Evolutionary conservation across 805 yeast genomes (phyloP).

Genomic region (Schwanniomyces occidentalis): DNA sequence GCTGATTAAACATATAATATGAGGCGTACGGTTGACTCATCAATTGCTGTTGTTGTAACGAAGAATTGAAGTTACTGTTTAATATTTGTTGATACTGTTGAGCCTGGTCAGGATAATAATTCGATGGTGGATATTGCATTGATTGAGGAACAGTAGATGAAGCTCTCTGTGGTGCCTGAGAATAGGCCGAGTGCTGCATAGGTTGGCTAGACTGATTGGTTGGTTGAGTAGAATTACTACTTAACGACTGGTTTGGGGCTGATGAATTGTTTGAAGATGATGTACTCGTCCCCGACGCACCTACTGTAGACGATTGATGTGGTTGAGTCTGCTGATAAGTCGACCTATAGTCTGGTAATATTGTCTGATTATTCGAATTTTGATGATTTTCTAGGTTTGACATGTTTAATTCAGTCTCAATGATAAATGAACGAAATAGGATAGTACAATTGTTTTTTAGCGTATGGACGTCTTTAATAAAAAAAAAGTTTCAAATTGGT

Average conservation of each 20-base stretch:
- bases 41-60: constrained; percentile 8
- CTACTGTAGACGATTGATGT: constrained; percentile 14
- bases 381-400: constrained; percentile 13
- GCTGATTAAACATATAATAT: constrained; percentile 18
- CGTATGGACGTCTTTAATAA: no score
- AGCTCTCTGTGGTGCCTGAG: constrained; percentile 11
- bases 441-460: no score
- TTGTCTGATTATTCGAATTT: constrained; percentile 6
- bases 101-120: constrained; percentile 16
- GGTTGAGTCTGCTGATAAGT: constrained; percentile 15
- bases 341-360: constrained; percentile 11
- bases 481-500: no score
- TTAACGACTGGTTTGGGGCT: no score
- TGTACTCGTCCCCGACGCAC: constrained; percentile 9
- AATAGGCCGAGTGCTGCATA: constrained; percentile 19
- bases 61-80: constrained; percentile 10
- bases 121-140: constrained; percentile 15
- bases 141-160: constrained; percentile 10
- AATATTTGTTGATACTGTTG: constrained; percentile 15
- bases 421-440: no score
- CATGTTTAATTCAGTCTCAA: no score
- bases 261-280: constrained; percentile 1
- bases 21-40: constrained; percentile 14
- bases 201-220: no score
- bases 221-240: no score